Percentiles rank a stretch among this genome's conserved stretches.
Evolutionary conservation across 805 yeast species (phyloP).

Genomic region (Huiozyma naganishii): DNA sequence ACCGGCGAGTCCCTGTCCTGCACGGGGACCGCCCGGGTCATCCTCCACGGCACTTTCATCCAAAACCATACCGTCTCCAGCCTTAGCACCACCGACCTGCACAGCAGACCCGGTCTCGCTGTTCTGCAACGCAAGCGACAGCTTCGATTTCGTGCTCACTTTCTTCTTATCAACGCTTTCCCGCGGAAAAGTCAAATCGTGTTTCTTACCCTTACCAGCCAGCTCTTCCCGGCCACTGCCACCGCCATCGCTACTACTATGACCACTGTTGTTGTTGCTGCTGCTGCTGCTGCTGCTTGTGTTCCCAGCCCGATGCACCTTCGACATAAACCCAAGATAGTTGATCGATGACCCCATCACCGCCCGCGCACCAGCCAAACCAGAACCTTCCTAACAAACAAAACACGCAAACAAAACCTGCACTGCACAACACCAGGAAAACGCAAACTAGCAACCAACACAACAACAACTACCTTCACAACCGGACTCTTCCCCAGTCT

Average conservation of each 20-base stretch:
- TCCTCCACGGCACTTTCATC: neutral
- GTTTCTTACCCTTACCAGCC: neutral
- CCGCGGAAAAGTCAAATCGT: neutral
- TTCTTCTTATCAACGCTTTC: constrained; percentile 1
- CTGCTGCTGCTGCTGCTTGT: neutral
- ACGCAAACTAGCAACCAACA: too few relatives aligned
- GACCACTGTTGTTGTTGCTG: too few relatives aligned
- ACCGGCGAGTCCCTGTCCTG: too few relatives aligned
- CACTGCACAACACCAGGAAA: too few relatives aligned
- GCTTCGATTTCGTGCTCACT: constrained; percentile 1
- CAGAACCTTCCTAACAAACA: neutral
- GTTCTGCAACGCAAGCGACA: constrained; percentile 2
- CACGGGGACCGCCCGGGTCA: too few relatives aligned
- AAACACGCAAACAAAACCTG: too few relatives aligned
- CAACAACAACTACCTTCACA: too few relatives aligned
- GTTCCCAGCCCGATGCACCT: too few relatives aligned
- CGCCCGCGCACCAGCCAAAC: neutral
- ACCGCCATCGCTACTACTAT: neutral
- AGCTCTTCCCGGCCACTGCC: neutral
- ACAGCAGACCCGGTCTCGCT: neutral
- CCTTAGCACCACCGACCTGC: neutral
- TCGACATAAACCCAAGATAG: constrained; percentile 2
- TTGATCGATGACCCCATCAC: constrained; percentile 1
- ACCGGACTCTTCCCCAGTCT: too few relatives aligned
- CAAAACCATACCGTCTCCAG: neutral